Base-by-base conservation (phyloP, 2,329 filamentous ascomycete genomes). In the Colletotrichum noveboracense region DNA sequence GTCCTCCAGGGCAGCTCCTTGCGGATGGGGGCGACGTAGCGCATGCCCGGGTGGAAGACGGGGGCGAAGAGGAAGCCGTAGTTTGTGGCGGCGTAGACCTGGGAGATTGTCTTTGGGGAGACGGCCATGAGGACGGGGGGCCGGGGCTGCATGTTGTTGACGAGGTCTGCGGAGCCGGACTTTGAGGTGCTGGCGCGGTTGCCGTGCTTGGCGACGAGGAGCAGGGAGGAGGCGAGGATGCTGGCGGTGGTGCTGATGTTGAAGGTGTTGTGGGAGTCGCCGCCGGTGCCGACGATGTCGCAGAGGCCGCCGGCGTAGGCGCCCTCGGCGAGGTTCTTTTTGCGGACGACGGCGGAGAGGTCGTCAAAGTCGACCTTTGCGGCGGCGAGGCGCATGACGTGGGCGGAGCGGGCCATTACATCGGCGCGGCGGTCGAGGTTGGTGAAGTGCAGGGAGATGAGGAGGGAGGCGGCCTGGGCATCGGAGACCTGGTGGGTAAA, bases 11-110 rank as follows among this genome's bases (percentile, higher is more conserved):
- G 96, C 26, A 99, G 91, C 83, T 97, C 94, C 82, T 92, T 94
- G 77, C 97, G 94, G 78, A 98, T 93, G 3, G 94, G 92, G 6
- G 96, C 95, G 52, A 97, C 96, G 84, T 96, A 93, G 83, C 92
- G 93, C 94, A 98, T 98, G 64, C 96, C 96, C 0, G 96, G 95
- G 86, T 99, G 97, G 89, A 98, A 99, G 79, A 97, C 94, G 52
- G 97, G 96, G 0, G 97, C 97, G 82, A 97, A 98, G 34, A 99
- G 91, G 86, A 99, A 99, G 77, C 94, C 94, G 87, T 98, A 99
- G 86, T 98, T 98, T 77, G 94, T 94, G 74, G 89, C 87, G 65
- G 91, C 89, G 86, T 98, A 98, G 75, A 98, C 92, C 71, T 89
- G 84, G 67, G 91, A 85, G 64, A 98, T 89, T 62, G 93, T 95